Evolutionary conservation across 495 filamentous ascomycete genomes (phyloP).

Genomic region (Penicillium mononematosum): DNA sequence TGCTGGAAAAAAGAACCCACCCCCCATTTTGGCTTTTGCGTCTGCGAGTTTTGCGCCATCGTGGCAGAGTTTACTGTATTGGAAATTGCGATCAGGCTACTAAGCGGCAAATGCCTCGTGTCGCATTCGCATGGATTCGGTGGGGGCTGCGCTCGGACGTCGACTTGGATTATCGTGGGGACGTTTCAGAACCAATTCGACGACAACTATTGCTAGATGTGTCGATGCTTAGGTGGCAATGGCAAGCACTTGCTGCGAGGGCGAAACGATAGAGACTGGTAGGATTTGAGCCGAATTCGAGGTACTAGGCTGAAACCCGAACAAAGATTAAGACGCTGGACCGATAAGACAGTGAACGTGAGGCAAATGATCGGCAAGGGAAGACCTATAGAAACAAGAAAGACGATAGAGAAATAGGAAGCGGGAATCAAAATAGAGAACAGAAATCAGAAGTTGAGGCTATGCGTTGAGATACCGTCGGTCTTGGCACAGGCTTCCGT

Average conservation of each 20-base stretch:
- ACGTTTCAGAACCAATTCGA: not conserved
- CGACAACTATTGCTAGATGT: not conserved
- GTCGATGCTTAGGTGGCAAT: not conserved
- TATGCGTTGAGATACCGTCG: constrained; percentile 23
- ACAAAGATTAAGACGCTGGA: constrained; percentile 9
- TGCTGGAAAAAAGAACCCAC: constrained; percentile 81
- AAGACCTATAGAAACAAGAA: constrained; percentile 2
- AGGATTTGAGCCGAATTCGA: constrained; percentile 6
- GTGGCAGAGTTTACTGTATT: constrained; percentile 10
- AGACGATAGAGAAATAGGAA: constrained; percentile 11
- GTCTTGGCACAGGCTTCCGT: constrained; percentile 37
- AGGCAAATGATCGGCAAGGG: not conserved
- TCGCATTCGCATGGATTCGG: constrained; percentile 29
- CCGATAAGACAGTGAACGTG: not conserved
- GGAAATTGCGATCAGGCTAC: constrained; percentile 12
- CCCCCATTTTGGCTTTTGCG: constrained; percentile 44
- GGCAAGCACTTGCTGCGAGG: not conserved
- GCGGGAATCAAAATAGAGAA: constrained; percentile 5
- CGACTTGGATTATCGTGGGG: constrained; percentile 5
- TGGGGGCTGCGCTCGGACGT: constrained; percentile 23
- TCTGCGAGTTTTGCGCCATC: constrained; percentile 43
- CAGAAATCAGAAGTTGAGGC: constrained; percentile 18
- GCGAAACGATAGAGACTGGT: constrained; percentile 15
- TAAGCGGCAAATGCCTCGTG: constrained; percentile 24
- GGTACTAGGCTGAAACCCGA: constrained; percentile 18